Conservation (phyloP, 140 eudicot genomes). For the Stevia rebaudiana region DNA sequence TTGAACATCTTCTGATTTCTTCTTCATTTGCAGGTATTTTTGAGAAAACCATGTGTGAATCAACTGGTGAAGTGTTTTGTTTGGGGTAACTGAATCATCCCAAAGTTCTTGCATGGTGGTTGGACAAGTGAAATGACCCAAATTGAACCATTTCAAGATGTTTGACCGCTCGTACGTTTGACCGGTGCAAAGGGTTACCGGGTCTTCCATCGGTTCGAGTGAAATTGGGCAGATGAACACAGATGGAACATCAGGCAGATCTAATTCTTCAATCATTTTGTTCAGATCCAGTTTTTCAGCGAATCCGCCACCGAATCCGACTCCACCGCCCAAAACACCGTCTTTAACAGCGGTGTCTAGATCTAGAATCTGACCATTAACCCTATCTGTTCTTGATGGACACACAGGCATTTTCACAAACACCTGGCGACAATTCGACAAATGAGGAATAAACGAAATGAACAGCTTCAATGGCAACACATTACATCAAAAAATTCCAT, state of each 20-base stretch:
- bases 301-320: slow-evolving; percentile 33
- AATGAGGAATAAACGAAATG: neutral
- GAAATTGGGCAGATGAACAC: slow-evolving; percentile 96
- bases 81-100: slow-evolving; percentile 92
- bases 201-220: slow-evolving; percentile 94
- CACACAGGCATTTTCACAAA: slow-evolving; percentile 61
- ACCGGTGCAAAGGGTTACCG: slow-evolving; percentile 95
- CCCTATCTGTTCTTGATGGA: slow-evolving; percentile 41
- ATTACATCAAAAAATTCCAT: slow-evolving; percentile 29
- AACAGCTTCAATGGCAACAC: slow-evolving; percentile 12
- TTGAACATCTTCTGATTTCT: slow-evolving; percentile 80
- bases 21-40: slow-evolving; percentile 84
- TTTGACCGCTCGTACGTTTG: slow-evolving; percentile 89
- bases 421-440: slow-evolving; percentile 1
- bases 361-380: slow-evolving; percentile 67
- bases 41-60: slow-evolving; percentile 79
- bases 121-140: slow-evolving; percentile 97
- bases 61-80: slow-evolving; percentile 64
- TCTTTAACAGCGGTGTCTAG: slow-evolving; percentile 92
- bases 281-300: slow-evolving; percentile 72
- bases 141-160: slow-evolving; percentile 73
- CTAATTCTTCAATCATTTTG: slow-evolving; percentile 70
- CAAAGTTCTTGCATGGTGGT: slow-evolving; percentile 99
- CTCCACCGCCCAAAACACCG: slow-evolving; percentile 67
- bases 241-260: slow-evolving; percentile 60